phyloP scores from a whole-genome alignment of 306 rosid species.

The Begonia peltatifolia region DNA sequence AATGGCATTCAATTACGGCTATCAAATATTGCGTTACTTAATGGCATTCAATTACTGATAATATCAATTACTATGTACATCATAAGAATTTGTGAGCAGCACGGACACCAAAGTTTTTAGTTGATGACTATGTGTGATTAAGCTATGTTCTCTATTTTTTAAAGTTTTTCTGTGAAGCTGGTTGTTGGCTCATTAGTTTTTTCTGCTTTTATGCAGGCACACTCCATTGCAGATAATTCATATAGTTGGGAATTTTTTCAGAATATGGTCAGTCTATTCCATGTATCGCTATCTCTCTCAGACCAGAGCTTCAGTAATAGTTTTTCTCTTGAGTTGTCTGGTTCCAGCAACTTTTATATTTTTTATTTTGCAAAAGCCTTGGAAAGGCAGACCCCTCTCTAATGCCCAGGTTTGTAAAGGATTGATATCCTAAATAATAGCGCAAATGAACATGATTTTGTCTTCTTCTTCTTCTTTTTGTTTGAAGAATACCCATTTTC shows the following conservation, averaged over 20 bases:
- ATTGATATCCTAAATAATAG: slow-evolving; percentile 1
- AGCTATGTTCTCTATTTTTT: too few species aligned
- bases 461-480: slow-evolving; percentile 7
- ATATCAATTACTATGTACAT: too few species aligned
- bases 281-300: slow-evolving; percentile 61
- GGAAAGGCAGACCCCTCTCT: slow-evolving; percentile 94
- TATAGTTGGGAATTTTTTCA: slow-evolving; percentile 62
- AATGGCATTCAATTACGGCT: too few species aligned
- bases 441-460: slow-evolving; percentile 4
- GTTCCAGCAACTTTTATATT: slow-evolving; percentile 66
- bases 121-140: too few species aligned
- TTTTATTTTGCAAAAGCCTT: slow-evolving; percentile 85
- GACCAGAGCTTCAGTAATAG: slow-evolving; percentile 78
- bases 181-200: background rate
- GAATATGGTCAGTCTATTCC: slow-evolving; percentile 96
- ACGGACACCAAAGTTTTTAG: too few species aligned
- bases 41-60: too few species aligned
- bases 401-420: slow-evolving; percentile 56
- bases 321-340: slow-evolving; percentile 72
- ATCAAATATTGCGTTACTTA: too few species aligned
- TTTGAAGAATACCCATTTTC: slow-evolving; percentile 14
- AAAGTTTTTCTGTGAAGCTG: too few species aligned
- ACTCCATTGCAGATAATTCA: slow-evolving; percentile 92
- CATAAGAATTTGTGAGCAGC: too few species aligned
- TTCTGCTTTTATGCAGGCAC: slow-evolving; percentile 32